Base-by-base conservation (phyloP, 306 rosid species). In the Geum urbanum region DNA sequence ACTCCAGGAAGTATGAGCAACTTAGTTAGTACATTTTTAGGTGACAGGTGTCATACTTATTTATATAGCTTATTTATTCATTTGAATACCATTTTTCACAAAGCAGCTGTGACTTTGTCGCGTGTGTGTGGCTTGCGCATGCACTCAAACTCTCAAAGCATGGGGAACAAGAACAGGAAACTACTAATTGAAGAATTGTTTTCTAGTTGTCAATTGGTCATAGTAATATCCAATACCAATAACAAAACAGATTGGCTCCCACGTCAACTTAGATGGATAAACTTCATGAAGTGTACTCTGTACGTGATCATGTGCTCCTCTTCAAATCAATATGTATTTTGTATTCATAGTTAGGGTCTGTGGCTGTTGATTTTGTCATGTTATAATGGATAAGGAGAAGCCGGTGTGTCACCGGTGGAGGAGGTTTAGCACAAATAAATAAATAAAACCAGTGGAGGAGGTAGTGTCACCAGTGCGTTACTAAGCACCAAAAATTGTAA, bases 101-200 rank as follows among this genome's bases (percentile, higher is more conserved):
- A 24, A 22, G n/a, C 55, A 51, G 56, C 62, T 56, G 8, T 27
- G 45, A 1, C 4, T 59, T 14, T 2, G 44, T 32, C 63, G 32
- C 19, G 19, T 58, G n/a, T n/a, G n/a, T n/a, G n/a, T n/a, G n/a
- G 2, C 2, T 13, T 59, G 45, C 64, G 64, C 44, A 56, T 24
- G 64, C 64, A 14, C 64, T 14, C 45, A 32, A 15, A 59, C 64
- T 7, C 64, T 14, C 45, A 32, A 15, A 59, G 64, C 64, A 59
- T 14, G 20, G 44, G 64, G 20, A 59, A 59, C 64, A 59, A 59
- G 44, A 14, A 59, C 62, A 24, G 11, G 4, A 14, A 0, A 59
- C 13, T 58, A 57, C 64, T 14, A 32, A 58, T 32, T 12, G 62
- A 24, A 57, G 43, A 27, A 7, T 7, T 24, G 40, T 56, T 32